Base-by-base conservation (phyloP, 2,329 filamentous ascomycete species). In the Cordyceps militaris region DNA sequence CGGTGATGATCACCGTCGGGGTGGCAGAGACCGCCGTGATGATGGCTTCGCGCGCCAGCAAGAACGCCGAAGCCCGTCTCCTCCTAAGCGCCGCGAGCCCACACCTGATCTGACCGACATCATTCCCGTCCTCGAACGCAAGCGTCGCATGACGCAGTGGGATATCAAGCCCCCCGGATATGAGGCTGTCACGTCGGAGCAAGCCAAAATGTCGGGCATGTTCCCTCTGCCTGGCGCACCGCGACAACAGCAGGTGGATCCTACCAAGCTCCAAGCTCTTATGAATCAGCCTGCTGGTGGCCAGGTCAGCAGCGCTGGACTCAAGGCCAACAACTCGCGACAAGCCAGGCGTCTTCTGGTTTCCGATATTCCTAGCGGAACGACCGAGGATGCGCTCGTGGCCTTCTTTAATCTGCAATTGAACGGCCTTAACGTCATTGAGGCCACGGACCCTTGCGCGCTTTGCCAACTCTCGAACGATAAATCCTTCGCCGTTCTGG, bases 151-250 rank as follows among this genome's bases (percentile, higher is more conserved):
- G 79, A 97, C 92, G 36, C 95, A 99, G 73, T 99, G 94, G 94
- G 95, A 99, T 71, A 97, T 99, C 73, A 99, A 99, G 76, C 94
- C 94, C 6, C 90, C 91, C 16, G 93, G 94, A 46, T 99, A 99
- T 69, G 95, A 99, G 69, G 96, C 94, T 72, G 93, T 99, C 63
- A 97, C 94, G 2, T 91, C 94, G 23, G 95, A 99, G 73, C 95
- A 99, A 73, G 95, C 94, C 52, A 99, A 99, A 78, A 81, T 99
- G 46, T 99, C 95, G 64, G 88, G 93, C 77, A 97, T 99, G 94
- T 99, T 99, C 77, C 92, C 95, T 60, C 84, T 99, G 47, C 94
- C 94, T 3, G 94, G 94, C 63, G 94, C 94, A 61, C 94, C 94
- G 56, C 86, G 94, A 65, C 91, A 96, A 71, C 92, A 97, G 68